Percentiles rank a stretch among this genome's conserved stretches.
These are phyloP conservation scores for Populus tomentosa DNA, from an alignment of 441 rosid genomes.

Conservation along the genomic window DNA sequence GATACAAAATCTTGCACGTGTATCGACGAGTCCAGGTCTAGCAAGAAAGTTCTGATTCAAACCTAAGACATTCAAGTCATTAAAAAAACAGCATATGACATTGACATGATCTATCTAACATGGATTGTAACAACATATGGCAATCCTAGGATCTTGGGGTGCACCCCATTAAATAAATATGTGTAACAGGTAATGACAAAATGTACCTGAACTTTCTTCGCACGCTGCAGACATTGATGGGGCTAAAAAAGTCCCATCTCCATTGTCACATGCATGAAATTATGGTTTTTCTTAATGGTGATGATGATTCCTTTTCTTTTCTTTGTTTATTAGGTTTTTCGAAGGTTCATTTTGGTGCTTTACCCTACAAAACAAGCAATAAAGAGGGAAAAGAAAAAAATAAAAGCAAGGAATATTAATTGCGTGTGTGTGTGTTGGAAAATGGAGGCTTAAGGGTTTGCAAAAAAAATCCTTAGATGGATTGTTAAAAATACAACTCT, in stretches of 20 bases:
- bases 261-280: not conserved
- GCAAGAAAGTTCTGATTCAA: not conserved
- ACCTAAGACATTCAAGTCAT: not conserved
- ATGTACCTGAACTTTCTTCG: not conserved
- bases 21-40: no score
- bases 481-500: not conserved
- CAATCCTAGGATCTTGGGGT: not conserved
- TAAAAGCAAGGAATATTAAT: not conserved
- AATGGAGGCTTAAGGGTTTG: no score
- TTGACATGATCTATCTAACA: no score
- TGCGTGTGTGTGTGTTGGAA: no score
- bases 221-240: not conserved
- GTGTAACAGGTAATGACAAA: not conserved
- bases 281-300: not conserved
- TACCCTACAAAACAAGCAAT: not conserved
- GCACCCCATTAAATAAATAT: not conserved
- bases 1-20: no score
- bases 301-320: not conserved
- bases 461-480: no score
- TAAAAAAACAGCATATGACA: no score
- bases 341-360: not conserved
- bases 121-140: not conserved
- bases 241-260: not conserved
- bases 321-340: not conserved
- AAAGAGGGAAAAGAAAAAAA: not conserved